A percentile compares a stretch with the other conserved stretches of the same genome.
Evolutionary conservation across 1,284 basidiomycete species (phyloP).

Genomic region (Inonotus obliquus): DNA sequence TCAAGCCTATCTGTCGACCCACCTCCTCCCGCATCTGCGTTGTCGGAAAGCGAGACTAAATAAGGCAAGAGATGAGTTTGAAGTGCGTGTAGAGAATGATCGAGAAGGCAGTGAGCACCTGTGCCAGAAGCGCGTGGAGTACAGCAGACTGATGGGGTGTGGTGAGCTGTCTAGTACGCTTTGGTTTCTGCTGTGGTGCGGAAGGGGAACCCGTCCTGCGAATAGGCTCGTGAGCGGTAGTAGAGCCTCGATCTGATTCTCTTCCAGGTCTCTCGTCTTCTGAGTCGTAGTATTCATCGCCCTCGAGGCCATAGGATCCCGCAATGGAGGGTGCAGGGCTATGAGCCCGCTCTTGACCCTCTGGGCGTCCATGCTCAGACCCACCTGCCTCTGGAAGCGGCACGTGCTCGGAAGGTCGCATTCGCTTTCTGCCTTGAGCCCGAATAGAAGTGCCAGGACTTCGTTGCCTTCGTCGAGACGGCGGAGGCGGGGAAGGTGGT

Average conservation of each 20-base stretch:
- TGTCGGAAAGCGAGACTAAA: conserved; percentile 78
- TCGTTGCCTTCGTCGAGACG: conserved; percentile 13
- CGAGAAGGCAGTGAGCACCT: conserved; percentile 42
- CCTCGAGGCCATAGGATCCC: conserved; percentile 7
- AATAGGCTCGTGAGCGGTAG: background rate
- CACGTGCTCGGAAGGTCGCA: conserved; percentile 11
- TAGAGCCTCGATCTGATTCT: conserved; percentile 3
- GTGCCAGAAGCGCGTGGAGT: conserved; percentile 71
- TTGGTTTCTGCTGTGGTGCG: conserved; percentile 61
- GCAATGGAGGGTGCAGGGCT: conserved; percentile 13
- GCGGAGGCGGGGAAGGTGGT: conserved; percentile 6
- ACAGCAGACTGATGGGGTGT: conserved; percentile 82
- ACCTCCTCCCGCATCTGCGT: conserved; percentile 82
- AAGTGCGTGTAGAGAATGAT: background rate
- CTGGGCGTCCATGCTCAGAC: conserved; percentile 1
- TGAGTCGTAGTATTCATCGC: conserved; percentile 6
- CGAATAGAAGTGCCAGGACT: conserved; percentile 11
- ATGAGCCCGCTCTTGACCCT: background rate
- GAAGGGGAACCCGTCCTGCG: conserved; percentile 21
- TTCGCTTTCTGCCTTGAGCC: conserved; percentile 11
- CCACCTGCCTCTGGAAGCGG: background rate
- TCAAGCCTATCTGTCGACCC: conserved; percentile 75
- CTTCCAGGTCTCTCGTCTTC: conserved; percentile 2
- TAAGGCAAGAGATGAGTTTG: background rate
- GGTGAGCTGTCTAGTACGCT: conserved; percentile 64